phyloP scores from a whole-genome alignment of 768 basidiomycete genomes.

The Boletus vinaceobasis region DNA sequence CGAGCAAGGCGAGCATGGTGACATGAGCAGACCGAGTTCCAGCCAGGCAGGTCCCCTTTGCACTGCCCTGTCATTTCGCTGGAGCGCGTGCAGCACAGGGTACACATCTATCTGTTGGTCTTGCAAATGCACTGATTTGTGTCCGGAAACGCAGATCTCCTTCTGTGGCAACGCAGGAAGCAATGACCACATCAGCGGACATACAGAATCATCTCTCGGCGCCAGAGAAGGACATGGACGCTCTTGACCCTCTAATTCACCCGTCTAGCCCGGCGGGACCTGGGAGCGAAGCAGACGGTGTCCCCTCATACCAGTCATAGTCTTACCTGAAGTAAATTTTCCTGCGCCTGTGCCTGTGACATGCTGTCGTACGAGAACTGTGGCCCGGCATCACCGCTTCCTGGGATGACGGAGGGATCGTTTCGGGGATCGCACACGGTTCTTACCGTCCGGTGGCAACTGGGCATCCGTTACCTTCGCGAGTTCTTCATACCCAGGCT shows the following conservation, averaged over 20 bases:
- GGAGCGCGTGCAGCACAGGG: background rate
- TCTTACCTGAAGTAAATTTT: slow-evolving; percentile 6
- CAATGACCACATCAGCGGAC: background rate
- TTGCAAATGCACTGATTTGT: background rate
- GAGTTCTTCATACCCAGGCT: slow-evolving; percentile 11
- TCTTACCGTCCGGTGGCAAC: slow-evolving; percentile 13
- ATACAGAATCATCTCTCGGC: background rate
- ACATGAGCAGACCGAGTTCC: background rate
- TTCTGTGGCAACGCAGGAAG: slow-evolving; percentile 2
- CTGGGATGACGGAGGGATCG: slow-evolving; percentile 4
- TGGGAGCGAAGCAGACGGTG: slow-evolving; percentile 3
- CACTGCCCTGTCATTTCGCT: background rate
- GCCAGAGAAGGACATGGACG: background rate
- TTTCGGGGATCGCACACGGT: slow-evolving; percentile 1
- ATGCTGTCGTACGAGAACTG: slow-evolving; percentile 8
- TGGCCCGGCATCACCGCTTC: slow-evolving; percentile 8
- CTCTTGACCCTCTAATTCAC: slow-evolving; percentile 1
- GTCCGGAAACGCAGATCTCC: background rate
- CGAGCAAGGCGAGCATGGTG: background rate
- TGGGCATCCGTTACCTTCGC: slow-evolving; percentile 10
- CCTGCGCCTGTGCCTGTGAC: slow-evolving; percentile 4
- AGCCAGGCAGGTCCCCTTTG: background rate
- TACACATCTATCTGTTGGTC: background rate
- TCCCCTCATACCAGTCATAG: slow-evolving; percentile 1
- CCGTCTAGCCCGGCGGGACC: slow-evolving; percentile 5